These are phyloP conservation scores for Sungouiozyma intestinalis DNA, from an alignment of 805 yeast species.

Conservation along the genomic window DNA sequence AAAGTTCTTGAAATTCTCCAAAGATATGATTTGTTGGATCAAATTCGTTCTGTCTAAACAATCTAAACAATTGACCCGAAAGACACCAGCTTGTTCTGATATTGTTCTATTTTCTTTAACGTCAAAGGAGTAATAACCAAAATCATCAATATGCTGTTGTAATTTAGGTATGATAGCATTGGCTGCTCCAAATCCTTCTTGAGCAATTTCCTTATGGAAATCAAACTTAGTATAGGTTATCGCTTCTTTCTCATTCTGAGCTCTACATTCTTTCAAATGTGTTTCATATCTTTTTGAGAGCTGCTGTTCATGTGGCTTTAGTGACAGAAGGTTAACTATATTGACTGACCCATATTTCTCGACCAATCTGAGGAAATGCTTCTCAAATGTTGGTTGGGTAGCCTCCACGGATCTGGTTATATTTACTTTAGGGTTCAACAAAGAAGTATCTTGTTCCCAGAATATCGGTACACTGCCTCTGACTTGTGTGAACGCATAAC, in stretches of 20 bases:
- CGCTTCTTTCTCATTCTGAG: conserved; percentile 41
- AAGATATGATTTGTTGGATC: conserved; percentile 73
- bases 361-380: conserved; percentile 63
- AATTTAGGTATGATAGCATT: conserved; percentile 53
- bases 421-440: conserved; percentile 78
- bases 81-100: conserved; percentile 79
- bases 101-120: conserved; percentile 39
- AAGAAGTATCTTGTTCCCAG: conserved; percentile 94
- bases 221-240: conserved; percentile 69
- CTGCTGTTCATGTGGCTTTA: conserved; percentile 66
- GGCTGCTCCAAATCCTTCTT: conserved; percentile 81
- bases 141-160: conserved; percentile 54
- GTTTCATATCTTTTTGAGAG: conserved; percentile 47
- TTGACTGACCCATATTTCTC: conserved; percentile 79
- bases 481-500: conserved; percentile 74
- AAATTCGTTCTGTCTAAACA: conserved; percentile 91
- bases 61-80: conserved; percentile 87
- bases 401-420: conserved; percentile 85
- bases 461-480: conserved; percentile 93
- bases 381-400: conserved; percentile 78
- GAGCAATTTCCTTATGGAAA: conserved; percentile 84
- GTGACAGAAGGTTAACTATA: conserved; percentile 71
- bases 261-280: conserved; percentile 7
- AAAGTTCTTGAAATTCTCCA: conserved; percentile 51
- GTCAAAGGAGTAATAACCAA: conserved; percentile 78